These are phyloP conservation scores for Suillus brevipes DNA, from an alignment of 768 basidiomycete genomes.

Conservation along the genomic window DNA sequence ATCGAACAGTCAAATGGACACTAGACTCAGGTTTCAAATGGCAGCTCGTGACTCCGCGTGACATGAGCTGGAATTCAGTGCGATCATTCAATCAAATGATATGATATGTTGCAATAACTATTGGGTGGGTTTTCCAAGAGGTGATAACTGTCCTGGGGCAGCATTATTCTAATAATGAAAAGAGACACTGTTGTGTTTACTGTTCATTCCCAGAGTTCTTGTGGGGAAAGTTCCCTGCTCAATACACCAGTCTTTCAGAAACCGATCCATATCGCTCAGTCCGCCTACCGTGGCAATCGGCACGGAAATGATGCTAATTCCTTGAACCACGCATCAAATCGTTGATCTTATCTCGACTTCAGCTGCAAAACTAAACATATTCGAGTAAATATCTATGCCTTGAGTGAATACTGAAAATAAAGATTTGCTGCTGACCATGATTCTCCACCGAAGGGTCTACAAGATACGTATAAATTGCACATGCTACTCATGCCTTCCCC, in stretches of 20 bases:
- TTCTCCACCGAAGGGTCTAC: neutral
- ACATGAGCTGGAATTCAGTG: neutral
- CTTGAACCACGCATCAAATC: neutral
- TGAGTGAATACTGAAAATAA: neutral
- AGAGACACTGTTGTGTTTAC: neutral
- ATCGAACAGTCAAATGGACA: neutral
- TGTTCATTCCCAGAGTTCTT: neutral
- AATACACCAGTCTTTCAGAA: neutral
- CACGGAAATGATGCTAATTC: neutral
- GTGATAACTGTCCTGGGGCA: neutral
- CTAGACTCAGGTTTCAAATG: neutral
- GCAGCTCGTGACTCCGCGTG: neutral
- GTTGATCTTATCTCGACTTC: neutral
- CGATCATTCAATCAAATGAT: neutral
- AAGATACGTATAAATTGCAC: neutral
- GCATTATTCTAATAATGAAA: neutral
- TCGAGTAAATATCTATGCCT: neutral
- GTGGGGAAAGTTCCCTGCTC: neutral
- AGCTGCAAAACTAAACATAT: neutral
- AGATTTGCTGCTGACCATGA: neutral
- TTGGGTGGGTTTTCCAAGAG: neutral
- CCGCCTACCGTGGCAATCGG: neutral
- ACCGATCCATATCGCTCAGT: neutral
- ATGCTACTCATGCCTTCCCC: neutral
- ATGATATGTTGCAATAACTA: neutral